Evolutionary conservation across 495 filamentous ascomycete genomes (phyloP).

Genomic region (Neurospora intermedia): DNA sequence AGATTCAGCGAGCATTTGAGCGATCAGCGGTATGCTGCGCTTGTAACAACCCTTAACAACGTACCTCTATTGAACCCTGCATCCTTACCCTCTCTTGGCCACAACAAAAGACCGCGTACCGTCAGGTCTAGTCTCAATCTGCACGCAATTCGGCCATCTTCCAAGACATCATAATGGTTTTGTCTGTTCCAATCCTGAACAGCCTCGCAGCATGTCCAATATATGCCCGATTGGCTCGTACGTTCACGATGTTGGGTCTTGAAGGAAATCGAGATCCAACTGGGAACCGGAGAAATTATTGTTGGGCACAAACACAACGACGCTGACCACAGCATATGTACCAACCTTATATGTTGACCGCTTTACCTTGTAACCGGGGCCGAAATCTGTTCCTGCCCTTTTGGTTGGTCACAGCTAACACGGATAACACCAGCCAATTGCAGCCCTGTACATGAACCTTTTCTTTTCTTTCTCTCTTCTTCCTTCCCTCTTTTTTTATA

Average conservation of each 20-base stretch:
- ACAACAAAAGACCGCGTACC: background rate
- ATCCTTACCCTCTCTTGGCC: background rate
- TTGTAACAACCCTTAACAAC: background rate
- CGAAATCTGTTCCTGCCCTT: background rate
- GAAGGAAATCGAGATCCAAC: background rate
- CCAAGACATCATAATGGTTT: background rate
- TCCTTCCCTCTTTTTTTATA: no score
- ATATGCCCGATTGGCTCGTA: background rate
- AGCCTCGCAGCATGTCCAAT: background rate
- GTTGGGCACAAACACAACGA: background rate
- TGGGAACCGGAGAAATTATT: background rate
- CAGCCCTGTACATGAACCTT: background rate
- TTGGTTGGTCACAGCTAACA: background rate
- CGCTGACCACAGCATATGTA: background rate
- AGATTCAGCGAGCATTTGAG: background rate
- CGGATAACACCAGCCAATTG: background rate
- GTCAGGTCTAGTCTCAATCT: background rate
- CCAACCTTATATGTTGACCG: background rate
- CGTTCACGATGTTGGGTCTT: background rate
- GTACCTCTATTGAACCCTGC: background rate
- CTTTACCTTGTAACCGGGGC: background rate
- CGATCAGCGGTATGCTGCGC: background rate
- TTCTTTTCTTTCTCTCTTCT: no score
- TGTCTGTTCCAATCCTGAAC: background rate
- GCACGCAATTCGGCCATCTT: background rate